A percentile compares a stretch with the other conserved stretches of the same genome.
Evolutionary conservation across 179 eudicot species (phyloP).

Genomic region (Patellifolia procumbens): DNA sequence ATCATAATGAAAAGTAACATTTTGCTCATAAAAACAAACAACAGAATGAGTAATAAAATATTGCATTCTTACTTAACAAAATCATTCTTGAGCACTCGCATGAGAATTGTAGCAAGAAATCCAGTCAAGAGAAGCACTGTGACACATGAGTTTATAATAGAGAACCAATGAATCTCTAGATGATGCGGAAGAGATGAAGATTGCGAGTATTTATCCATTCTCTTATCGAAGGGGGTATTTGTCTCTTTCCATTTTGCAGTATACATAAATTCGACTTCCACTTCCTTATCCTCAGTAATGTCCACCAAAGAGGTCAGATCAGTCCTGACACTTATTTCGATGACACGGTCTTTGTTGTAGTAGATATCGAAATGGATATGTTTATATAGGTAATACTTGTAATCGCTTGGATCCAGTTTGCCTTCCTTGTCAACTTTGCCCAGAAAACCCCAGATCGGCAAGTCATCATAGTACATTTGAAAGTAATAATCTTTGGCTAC

Average conservation of each 20-base stretch:
- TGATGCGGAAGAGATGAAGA: slow-evolving; percentile 54
- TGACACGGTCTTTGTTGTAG: slow-evolving; percentile 50
- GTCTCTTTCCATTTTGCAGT: slow-evolving; percentile 50
- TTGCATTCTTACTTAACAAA: slow-evolving; percentile 44
- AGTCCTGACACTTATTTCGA: slow-evolving; percentile 47
- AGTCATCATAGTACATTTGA: slow-evolving; percentile 53
- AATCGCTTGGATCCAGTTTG: slow-evolving; percentile 41
- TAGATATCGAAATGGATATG: slow-evolving; percentile 44
- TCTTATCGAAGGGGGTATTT: slow-evolving; percentile 38
- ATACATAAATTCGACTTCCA: slow-evolving; percentile 46
- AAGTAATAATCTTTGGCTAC: slow-evolving; percentile 48
- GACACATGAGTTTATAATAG: slow-evolving; percentile 48
- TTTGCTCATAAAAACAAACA: not conserved
- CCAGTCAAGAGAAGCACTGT: slow-evolving; percentile 50
- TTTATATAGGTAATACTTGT: slow-evolving; percentile 42
- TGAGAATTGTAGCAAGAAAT: slow-evolving; percentile 50
- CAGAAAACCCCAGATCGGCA: slow-evolving; percentile 48
- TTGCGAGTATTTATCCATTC: slow-evolving; percentile 52
- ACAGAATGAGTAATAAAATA: not conserved
- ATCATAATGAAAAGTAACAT: not conserved
- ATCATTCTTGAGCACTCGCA: slow-evolving; percentile 53
- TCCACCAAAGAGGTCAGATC: slow-evolving; percentile 43
- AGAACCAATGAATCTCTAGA: slow-evolving; percentile 54
- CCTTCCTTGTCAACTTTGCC: slow-evolving; percentile 51
- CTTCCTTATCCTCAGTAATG: slow-evolving; percentile 44